Percentiles rank a stretch among this genome's conserved stretches.
Evolutionary conservation across 371 early-diverging fungal genomes (phyloP).

Genomic region (Mucor lusitanicus): DNA sequence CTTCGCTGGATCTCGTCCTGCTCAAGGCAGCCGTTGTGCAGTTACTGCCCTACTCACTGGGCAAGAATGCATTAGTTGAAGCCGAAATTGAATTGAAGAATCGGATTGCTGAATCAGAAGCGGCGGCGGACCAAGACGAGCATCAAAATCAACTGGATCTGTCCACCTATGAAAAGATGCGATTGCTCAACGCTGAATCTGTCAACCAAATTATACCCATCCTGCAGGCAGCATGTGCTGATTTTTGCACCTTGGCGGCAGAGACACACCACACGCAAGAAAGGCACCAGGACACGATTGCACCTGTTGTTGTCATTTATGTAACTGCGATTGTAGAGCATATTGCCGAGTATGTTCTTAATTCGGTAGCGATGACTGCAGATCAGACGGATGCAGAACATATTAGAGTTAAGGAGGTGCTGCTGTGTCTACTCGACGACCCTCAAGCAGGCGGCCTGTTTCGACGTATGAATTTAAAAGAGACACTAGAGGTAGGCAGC

Average conservation of each 20-base stretch:
- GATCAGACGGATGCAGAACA: constrained; percentile 53
- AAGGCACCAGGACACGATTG: constrained; percentile 25
- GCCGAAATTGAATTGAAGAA: constrained; percentile 66
- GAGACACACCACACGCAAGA: constrained; percentile 11
- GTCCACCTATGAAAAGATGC: constrained; percentile 37
- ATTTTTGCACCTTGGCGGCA: constrained; percentile 54
- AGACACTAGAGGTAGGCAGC: constrained; percentile 34
- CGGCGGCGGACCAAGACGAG: constrained; percentile 37
- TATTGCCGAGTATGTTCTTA: constrained; percentile 61
- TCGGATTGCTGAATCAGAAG: constrained; percentile 37
- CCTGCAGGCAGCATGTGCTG: constrained; percentile 51
- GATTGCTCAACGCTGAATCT: constrained; percentile 18
- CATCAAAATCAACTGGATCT: constrained; percentile 9
- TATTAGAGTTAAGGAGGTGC: constrained; percentile 59
- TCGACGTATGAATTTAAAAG: constrained; percentile 43
- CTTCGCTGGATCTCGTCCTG: constrained; percentile 49
- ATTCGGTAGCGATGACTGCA: constrained; percentile 51
- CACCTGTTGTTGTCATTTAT: constrained; percentile 62
- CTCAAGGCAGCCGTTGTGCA: constrained; percentile 53
- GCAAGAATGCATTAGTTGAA: constrained; percentile 66
- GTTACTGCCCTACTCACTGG: constrained; percentile 51
- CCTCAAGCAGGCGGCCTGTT: constrained; percentile 52
- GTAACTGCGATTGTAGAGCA: constrained; percentile 62
- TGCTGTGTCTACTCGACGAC: constrained; percentile 51
- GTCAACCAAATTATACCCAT: constrained; percentile 33